phyloP scores from a whole-genome alignment of 78 protist species.

The Bigelowiella natans region DNA sequence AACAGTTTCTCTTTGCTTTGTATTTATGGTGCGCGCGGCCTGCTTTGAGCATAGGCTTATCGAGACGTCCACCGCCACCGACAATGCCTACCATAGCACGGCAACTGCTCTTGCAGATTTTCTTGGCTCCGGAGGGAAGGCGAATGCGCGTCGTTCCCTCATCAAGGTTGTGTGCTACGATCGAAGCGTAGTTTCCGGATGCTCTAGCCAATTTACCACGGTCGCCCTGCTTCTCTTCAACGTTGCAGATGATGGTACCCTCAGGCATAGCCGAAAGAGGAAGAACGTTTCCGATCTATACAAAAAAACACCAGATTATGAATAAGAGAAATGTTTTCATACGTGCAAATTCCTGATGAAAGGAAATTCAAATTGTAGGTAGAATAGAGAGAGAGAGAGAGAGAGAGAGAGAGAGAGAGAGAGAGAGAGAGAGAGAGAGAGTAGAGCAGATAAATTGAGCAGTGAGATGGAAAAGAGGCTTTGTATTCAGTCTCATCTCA shows the following conservation, averaged over 20 bases:
- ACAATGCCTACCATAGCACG: constrained; percentile 96
- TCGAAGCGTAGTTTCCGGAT: constrained; percentile 90
- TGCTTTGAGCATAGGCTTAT: constrained; percentile 99
- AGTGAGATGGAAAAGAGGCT: no score
- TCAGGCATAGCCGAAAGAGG: not conserved
- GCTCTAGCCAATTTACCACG: constrained; percentile 76
- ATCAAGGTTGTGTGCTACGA: constrained; percentile 88
- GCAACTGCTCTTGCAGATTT: constrained; percentile 62
- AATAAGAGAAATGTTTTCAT: no score
- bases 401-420: no score
- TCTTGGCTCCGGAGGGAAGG: constrained; percentile 94
- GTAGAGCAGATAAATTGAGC: no score
- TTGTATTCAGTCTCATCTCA: no score
- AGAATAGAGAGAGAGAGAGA: no score
- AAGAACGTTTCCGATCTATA: not conserved
- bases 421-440: no score
- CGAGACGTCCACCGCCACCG: constrained; percentile 99
- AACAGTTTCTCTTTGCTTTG: constrained; percentile 92
- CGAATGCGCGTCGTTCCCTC: constrained; percentile 77
- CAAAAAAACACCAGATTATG: no score
- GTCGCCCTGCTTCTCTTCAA: constrained; percentile 45
- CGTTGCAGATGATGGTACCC: constrained; percentile 38
- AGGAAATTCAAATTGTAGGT: no score
- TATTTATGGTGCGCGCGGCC: constrained; percentile 87
- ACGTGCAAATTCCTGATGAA: no score